Base-by-base conservation (phyloP, 306 rosid genomes). In the Prinsepia uniflora region DNA sequence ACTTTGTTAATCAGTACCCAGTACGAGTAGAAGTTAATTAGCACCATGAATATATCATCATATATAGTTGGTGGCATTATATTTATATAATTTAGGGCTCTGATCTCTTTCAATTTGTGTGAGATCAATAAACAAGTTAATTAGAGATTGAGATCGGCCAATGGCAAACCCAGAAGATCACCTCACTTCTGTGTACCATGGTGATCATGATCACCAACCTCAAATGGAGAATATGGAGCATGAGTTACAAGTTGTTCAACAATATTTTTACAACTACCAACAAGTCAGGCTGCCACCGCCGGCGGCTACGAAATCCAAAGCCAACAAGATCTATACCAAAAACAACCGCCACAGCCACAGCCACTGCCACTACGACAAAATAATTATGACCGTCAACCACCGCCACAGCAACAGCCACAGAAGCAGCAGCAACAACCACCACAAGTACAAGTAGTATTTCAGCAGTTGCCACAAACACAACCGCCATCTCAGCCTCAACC, bases 61-160 rank as follows among this genome's bases (percentile, higher is more conserved):
- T 67, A 49, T 49, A 49, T 17, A 19, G 30, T 24, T 24, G 30
- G 30, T 24, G 30, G 30, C 30, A 24, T 24, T 24, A 24, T 24
- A 24, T 24, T 0, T 24, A 24, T 24, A 24, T 24, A 24, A 24
- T 24, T 1, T 24, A 24, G 30, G 17, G 8, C 61, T n/a, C n/a
- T n/a, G n/a, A n/a, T 36, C 54, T 48, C 63, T 53, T 19, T 69
- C 74, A 13, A 48, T 70, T 61, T 57, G 66, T 71, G 17, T 59
- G 19, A 24, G 64, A 59, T 59, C 43, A 59, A 59, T 24, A 59
- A 59, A 4, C 12, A 59, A 12, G 40, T n/a, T n/a, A n/a, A n/a
- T 34, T 59, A 69, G 73, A 41, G 63, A 41, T 8, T 20, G 6
- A n/a, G 57, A 10, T 8, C 34, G 30, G 49, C 67, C 14, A 43